Base-by-base conservation (phyloP, 2,329 filamentous ascomycete genomes). In the Fusarium sp. region DNA sequence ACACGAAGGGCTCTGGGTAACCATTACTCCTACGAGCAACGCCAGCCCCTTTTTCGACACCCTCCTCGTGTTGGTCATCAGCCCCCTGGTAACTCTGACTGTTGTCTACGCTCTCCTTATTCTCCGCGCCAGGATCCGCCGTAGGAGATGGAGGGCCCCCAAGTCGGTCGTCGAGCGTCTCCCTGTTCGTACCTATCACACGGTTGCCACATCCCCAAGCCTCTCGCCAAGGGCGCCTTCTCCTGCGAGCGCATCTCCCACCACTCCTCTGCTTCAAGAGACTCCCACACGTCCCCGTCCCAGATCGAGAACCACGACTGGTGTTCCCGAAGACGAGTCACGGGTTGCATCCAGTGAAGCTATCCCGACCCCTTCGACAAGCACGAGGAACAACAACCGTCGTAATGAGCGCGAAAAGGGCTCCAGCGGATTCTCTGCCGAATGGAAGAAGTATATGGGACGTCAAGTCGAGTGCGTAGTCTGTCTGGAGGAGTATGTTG, bases 31-130 rank as follows among this genome's bases (percentile, higher is more conserved):
- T 1, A 94, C 93, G 0, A 95, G 89, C 79, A 95, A 93, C 68
- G 91, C 91, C 5, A 96, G 91, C 73, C 94, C 96, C 0, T 97
- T 99, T 82, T 94, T 98, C 73, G 96, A 99, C 77, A 98, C 95
- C 0, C 86, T 99, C 3, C 84, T 98, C n/a, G 93, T 99, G 8
- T 84, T 99, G n/a, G 93, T 99, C 31, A 90, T 98, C 58, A 97
- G 94, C 75, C 96, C 96, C 7, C 81, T 99, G 13, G 90, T 98
- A 57, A 98, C 96, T 1, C 81, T 99, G 74, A 96, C 93, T 4
- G 90, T 97, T 5, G 95, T 99, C 2, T 98, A 98, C 76, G 91
- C 93, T 11, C 85, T 98, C 10, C 85, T 98, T 5, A 87, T 98
- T 40, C 83, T 98, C 36, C 90, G 96, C 59, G 94, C 94, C 50